Evolutionary conservation across 257 asterid genomes (phyloP), one percentile per base, ranked within the genome.

Genomic region (Anisodus tanguticus): DNA sequence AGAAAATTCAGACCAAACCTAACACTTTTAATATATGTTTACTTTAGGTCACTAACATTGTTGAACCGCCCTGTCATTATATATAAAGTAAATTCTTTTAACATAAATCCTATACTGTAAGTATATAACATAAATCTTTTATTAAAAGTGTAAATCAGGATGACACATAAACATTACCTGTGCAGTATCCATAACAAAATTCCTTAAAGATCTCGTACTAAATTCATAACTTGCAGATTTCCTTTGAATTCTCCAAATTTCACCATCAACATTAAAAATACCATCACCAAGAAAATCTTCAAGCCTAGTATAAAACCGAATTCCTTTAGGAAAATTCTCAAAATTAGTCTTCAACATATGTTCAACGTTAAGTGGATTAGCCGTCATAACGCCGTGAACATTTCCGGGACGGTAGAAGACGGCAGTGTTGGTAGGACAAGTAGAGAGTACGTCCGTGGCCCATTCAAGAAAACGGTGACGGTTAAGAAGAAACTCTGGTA

Each of bases 401-500:
- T 84, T 91, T 2, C 98, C 97, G 8, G 97, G 98, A 10, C 97
- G 95, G 88, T 45, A 89, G 92, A 95, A 90, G 22, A 91, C 91
- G 84, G 98, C 77, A 80, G 97, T 88, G 89, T 90, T 84, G 85
- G 92, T 83, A 78, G 91, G 93, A 88, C 93, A 88, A 59, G 26
- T 37, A 51, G 95, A 70, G 59, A 96, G 94, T 81, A 90, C 69
- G 2, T 66, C 91, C 47, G 98, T 89, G 76, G 81, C 74, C 99
- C 99, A 95, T 77, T 95, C 97, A 39, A 92, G 95, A 88, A 92
- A 95, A 43, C 94, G 98, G 91, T 93, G 94, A 91, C 98, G 98
- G 86, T 95, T 90, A 12, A 31, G 88, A 88, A 95, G 83, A 88
- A 95, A 94, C 1, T 84, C 95, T 4, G 99, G 99, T 47, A 95